These are phyloP conservation scores for Rhinocladiella mackenziei DNA, from an alignment of 2,329 filamentous ascomycete species.

Conservation along the genomic window DNA sequence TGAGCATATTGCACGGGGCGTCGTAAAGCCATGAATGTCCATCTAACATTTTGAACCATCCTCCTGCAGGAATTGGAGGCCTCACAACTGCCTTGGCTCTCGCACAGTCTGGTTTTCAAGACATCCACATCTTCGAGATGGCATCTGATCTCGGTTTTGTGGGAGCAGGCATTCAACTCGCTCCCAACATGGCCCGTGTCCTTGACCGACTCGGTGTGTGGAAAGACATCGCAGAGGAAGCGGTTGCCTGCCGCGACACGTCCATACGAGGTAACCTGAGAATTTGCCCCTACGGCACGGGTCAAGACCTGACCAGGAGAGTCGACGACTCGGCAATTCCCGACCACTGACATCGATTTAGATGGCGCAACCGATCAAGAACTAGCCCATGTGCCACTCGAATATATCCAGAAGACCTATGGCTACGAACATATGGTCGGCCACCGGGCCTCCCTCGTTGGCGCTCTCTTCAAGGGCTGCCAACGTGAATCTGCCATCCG, in stretches of 20 bases:
- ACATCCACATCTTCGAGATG: conserved; percentile 70
- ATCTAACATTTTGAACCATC: too few relatives aligned
- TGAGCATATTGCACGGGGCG: too few relatives aligned
- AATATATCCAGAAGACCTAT: conserved; percentile 64
- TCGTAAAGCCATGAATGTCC: too few relatives aligned
- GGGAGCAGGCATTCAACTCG: conserved; percentile 78
- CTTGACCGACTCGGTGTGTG: conserved; percentile 70
- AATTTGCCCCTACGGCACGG: too few relatives aligned
- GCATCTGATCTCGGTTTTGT: conserved; percentile 73
- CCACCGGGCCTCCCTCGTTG: conserved; percentile 68
- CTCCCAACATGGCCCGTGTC: conserved; percentile 76
- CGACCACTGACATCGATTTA: too few relatives aligned
- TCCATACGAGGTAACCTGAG: too few relatives aligned
- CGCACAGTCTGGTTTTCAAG: conserved; percentile 69
- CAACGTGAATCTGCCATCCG: conserved; percentile 56
- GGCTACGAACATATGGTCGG: conserved; percentile 76
- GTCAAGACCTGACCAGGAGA: too few relatives aligned
- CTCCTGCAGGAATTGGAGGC: conserved; percentile 71
- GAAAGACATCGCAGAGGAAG: conserved; percentile 68
- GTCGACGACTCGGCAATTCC: too few relatives aligned
- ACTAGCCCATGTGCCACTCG: conserved; percentile 66
- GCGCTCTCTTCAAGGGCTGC: conserved; percentile 67
- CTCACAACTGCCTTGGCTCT: conserved; percentile 67
- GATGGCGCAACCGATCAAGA: conserved; percentile 66
- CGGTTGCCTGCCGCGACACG: conserved; percentile 65